Evolutionary conservation across 2,329 filamentous ascomycete species (phyloP), one percentile per base, ranked within the genome.

Genomic region (Arthrobotrys pseudoclavata): DNA sequence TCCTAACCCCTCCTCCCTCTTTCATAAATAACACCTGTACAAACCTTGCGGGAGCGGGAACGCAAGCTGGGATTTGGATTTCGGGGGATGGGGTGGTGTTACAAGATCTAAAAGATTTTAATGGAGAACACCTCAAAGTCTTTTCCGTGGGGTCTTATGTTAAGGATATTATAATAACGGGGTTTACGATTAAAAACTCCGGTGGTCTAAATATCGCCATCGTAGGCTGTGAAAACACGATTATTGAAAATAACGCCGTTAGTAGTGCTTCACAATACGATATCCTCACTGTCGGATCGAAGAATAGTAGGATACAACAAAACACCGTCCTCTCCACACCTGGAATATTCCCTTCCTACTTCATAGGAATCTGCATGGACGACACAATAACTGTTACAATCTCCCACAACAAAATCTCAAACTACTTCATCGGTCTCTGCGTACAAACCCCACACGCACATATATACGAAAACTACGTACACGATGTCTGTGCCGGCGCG

Each of bases 341-440:
- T 9, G 37, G 22, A 26, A n/a, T 47, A 20, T 53, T 53, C 34
- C 4, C 2, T 5, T 53, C 34, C 6, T 53, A 53, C 34, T 53
- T 53, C 20, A 53, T 53, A n/a, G 50, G 50, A 7, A 34, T 53
- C 18, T 53, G 50, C 20, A 53, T 53, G 50, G 50, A 53, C 22
- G 50, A 34, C 34, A 18, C 3, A 2, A 18, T 2, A 18, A 10
- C 4, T 0, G 26, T 53, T 53, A 34, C 4, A 0, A 34, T 53
- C 0, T 18, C 5, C 3, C 3, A 18, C 3, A 53, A 34, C 15
- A 26, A 53, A 20, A 5, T 53, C 2, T 31, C 24, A 2, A 13
- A 5, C 0, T 53, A 53, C 4, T 53, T 31, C 10, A 53, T 53
- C 26, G 50, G 50, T 3, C 20, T 53, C 3, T 53, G 50, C 24